Evolutionary conservation across 164 flowering plant genomes (phyloP).

Genomic region (Aristolochia californica): DNA sequence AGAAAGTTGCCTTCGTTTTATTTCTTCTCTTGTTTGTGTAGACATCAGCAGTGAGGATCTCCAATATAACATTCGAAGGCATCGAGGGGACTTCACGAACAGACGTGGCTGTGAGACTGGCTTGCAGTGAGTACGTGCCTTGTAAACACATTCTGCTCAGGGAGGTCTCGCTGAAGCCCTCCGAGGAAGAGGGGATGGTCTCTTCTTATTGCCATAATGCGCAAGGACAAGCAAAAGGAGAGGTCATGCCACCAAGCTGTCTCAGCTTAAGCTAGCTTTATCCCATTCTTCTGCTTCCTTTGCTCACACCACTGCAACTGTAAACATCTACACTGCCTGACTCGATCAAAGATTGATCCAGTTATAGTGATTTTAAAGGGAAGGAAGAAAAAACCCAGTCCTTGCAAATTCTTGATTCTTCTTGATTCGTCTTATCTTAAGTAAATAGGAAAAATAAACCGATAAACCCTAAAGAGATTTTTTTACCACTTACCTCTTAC

Average conservation of each 20-base stretch:
- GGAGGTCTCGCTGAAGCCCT: background rate
- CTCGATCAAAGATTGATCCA: too few species aligned
- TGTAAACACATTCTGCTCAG: background rate
- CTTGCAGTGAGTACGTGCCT: conserved; percentile 2
- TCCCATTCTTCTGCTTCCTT: background rate
- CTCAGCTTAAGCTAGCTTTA: conserved; percentile 1
- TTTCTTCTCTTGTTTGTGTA: background rate
- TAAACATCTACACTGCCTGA: too few species aligned
- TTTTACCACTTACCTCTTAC: too few species aligned
- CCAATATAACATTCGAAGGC: background rate
- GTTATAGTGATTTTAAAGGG: too few species aligned
- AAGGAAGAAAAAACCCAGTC: too few species aligned
- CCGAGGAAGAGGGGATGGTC: background rate
- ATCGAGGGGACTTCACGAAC: conserved; percentile 3
- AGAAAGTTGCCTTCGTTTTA: background rate
- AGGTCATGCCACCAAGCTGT: conserved; percentile 2
- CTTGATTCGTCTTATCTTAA: too few species aligned
- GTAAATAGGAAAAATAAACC: too few species aligned
- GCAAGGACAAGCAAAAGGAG: background rate
- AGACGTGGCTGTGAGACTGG: background rate
- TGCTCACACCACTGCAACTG: too few species aligned
- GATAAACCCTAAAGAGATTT: too few species aligned
- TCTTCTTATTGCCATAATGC: background rate
- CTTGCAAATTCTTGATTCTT: too few species aligned
- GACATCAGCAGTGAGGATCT: conserved; percentile 3